A percentile compares a stretch with the other conserved stretches of the same genome.
Conservation (phyloP, 1,139 yeast genomes). For the Suhomyces atakaporum region DNA sequence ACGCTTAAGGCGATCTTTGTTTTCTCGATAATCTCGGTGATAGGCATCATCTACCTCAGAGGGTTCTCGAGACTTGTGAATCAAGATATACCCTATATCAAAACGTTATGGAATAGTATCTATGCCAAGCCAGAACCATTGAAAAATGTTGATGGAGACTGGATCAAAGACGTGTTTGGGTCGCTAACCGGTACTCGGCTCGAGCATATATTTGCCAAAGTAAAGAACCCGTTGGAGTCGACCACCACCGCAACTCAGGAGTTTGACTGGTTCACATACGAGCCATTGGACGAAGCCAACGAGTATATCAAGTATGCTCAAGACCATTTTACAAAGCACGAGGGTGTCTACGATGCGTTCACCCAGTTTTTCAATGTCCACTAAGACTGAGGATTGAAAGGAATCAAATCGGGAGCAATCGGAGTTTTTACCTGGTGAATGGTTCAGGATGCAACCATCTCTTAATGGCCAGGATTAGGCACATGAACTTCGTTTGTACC, state of each 20-base stretch:
- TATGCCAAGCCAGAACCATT: not conserved
- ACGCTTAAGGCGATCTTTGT: conserved; percentile 23
- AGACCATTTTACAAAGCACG: conserved; percentile 19
- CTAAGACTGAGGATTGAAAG: too few species aligned
- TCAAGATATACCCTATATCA: conserved; percentile 15
- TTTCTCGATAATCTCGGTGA: conserved; percentile 11
- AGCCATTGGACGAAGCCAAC: conserved; percentile 9
- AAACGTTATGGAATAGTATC: conserved; percentile 1
- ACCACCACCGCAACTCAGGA: conserved; percentile 1
- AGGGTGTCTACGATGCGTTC: conserved; percentile 9
- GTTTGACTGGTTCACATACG: conserved; percentile 2
- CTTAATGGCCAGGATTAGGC: too few species aligned
- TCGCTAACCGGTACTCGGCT: conserved; percentile 3
- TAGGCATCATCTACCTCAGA: conserved; percentile 19
- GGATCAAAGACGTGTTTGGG: conserved; percentile 3
- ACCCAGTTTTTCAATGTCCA: too few species aligned
- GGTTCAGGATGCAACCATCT: too few species aligned
- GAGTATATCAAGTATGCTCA: conserved; percentile 24
- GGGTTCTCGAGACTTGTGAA: conserved; percentile 17
- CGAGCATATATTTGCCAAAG: conserved; percentile 5
- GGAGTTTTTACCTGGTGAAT: too few species aligned
- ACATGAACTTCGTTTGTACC: too few species aligned
- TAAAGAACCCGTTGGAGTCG: conserved; percentile 5
- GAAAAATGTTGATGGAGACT: not conserved
- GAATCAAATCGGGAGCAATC: too few species aligned